Evolutionary conservation across 805 yeast species (phyloP), one percentile per base, ranked within the genome.

Genomic region (Millerozyma miso): DNA sequence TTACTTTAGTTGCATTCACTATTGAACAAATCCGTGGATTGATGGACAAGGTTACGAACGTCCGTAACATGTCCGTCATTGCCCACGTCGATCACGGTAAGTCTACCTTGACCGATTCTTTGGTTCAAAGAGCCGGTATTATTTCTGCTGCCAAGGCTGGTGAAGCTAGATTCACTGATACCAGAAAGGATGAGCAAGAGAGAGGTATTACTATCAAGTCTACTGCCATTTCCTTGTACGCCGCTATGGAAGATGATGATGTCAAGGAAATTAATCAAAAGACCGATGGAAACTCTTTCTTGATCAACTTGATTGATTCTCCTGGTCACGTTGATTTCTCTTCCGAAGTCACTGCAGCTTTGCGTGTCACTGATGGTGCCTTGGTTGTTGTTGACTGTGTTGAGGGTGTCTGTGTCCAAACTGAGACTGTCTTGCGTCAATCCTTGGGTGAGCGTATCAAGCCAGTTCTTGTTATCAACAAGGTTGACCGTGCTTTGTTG

Each of bases 291-390:
- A 86, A 79, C 84, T 83, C 84, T 71, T 91, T 91, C 84, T 85
- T 91, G 79, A 83, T 91, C 62, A 91, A 91, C 88, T 83, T 91
- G 83, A 91, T 91, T 65, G 99, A 91, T 76, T 93, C 99, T 61
- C 99, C 99, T 77, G 99, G 99, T 87, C 99, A 91, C 97, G 98
- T 91, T 83, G 99, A 91, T 80, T 91, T 91, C 90, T 89, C 97
- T 54, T 93, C 98, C 60, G 99, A 91, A 79, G 99, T 91, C 67
- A 93, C 98, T 68, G 98, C 98, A 63, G 99, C 99, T 76, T 85
- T 91, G 69, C 90, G 99, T 80, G 98, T 91, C 66, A 93, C 98
- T 60, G 99, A 91, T 72, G 99, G 99, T 89, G 98, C 99, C 70
- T 82, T 91, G 69, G 98, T 91, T 63, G 99, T 91, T 63, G 98